Evolutionary conservation across 2,329 filamentous ascomycete species (phyloP).

Genomic region (Chalara sp.): DNA sequence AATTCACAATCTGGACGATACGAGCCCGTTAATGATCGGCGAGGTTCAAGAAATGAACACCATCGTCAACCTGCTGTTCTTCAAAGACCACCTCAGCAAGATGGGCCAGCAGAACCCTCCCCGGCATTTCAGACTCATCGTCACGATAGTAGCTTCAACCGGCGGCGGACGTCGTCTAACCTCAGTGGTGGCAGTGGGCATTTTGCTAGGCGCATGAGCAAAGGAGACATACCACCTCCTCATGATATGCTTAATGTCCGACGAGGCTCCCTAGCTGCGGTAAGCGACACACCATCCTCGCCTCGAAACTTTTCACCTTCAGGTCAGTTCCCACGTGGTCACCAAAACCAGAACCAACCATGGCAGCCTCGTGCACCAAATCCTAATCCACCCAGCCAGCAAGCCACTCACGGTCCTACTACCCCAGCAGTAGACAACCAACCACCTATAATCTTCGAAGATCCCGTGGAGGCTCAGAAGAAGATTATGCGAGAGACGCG

Average conservation of each 20-base stretch:
- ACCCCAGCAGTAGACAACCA: constrained; percentile 24
- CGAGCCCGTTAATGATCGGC: constrained; percentile 77
- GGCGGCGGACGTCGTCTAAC: constrained; percentile 82
- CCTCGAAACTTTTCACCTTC: constrained; percentile 33
- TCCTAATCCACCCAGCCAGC: constrained; percentile 27
- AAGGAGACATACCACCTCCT: constrained; percentile 24
- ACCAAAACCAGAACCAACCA: constrained; percentile 21
- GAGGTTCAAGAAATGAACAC: constrained; percentile 63
- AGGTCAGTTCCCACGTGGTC: constrained; percentile 12
- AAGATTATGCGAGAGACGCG: constrained; percentile 67
- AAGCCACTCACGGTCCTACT: constrained; percentile 23
- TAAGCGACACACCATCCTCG: constrained; percentile 44
- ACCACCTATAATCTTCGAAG: constrained; percentile 32
- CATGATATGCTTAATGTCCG: constrained; percentile 35
- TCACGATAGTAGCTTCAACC: constrained; percentile 62
- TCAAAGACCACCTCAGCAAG: constrained; percentile 59
- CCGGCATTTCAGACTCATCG: constrained; percentile 78
- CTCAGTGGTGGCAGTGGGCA: constrained; percentile 80
- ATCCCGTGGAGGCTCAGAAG: constrained; percentile 58
- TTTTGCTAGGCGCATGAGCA: constrained; percentile 40
- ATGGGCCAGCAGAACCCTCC: constrained; percentile 75
- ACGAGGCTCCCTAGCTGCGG: constrained; percentile 42
- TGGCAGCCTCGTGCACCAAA: constrained; percentile 35
- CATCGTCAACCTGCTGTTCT: constrained; percentile 70
- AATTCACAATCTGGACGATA: constrained; percentile 95